A percentile compares a stretch with the other conserved stretches of the same genome.
Evolutionary conservation across 345 rosid genomes (phyloP).

Genomic region (Reutealis trisperma): DNA sequence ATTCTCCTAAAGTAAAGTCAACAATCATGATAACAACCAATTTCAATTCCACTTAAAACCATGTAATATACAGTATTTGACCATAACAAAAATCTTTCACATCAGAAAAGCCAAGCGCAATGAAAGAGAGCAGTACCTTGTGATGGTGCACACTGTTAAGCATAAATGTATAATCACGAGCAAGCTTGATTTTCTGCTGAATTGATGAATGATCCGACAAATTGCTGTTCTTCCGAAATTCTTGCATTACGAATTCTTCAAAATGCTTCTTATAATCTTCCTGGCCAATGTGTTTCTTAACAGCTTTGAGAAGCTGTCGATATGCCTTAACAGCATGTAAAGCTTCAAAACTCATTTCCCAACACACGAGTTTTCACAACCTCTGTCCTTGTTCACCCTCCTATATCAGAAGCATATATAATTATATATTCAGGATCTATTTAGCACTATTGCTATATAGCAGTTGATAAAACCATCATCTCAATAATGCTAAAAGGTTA

Average conservation of each 20-base stretch:
- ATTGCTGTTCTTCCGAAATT: slow-evolving; percentile 52
- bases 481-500: too few species aligned
- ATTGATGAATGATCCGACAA: slow-evolving; percentile 33
- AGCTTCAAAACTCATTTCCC: slow-evolving; percentile 50
- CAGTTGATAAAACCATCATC: too few species aligned
- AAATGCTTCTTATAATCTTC: slow-evolving; percentile 77
- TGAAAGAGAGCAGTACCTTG: slow-evolving; percentile 46
- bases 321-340: slow-evolving; percentile 54
- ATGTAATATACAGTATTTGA: background rate
- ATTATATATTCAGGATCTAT: too few species aligned
- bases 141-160: slow-evolving; percentile 82
- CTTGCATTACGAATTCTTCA: slow-evolving; percentile 49
- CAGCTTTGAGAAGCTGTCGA: slow-evolving; percentile 67
- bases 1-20: background rate
- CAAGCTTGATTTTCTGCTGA: slow-evolving; percentile 62
- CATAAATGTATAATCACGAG: slow-evolving; percentile 60
- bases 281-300: slow-evolving; percentile 69
- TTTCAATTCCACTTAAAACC: background rate
- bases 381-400: background rate
- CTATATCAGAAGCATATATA: background rate
- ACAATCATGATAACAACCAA: background rate
- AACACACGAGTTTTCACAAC: slow-evolving; percentile 1
- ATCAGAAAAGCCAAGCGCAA: background rate
- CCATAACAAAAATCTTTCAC: background rate
- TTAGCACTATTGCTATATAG: too few species aligned